phyloP scores from a whole-genome alignment of 2,329 filamentous ascomycete species.

The Pseudogymnoascus sp. region DNA sequence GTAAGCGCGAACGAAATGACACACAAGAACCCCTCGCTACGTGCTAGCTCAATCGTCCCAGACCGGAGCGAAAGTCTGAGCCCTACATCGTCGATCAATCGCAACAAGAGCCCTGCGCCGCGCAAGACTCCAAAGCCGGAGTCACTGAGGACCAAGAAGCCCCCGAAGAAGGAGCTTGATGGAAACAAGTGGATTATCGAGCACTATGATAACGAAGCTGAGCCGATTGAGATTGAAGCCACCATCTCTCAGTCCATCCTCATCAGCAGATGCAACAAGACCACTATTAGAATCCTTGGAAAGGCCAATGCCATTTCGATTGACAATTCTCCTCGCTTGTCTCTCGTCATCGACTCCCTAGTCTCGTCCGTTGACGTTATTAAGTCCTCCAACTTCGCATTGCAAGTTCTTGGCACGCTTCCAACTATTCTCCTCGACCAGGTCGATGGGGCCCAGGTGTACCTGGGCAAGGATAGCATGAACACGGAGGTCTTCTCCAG shows the following conservation, averaged over 20 bases:
- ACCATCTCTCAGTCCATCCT: constrained; percentile 81
- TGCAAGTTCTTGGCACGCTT: constrained; percentile 81
- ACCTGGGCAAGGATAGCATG: constrained; percentile 73
- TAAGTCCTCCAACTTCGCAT: constrained; percentile 87
- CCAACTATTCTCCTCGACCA: constrained; percentile 90
- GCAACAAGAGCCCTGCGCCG: constrained; percentile 79
- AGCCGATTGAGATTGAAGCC: constrained; percentile 74
- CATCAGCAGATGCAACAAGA: constrained; percentile 86
- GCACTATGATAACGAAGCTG: constrained; percentile 73
- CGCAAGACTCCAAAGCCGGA: constrained; percentile 82
- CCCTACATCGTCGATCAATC: constrained; percentile 41
- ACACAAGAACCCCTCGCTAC: constrained; percentile 89
- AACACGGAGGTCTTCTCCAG: constrained; percentile 79
- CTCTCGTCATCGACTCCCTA: constrained; percentile 79
- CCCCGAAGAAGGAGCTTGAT: constrained; percentile 68
- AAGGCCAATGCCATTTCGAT: constrained; percentile 97
- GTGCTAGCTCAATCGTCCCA: constrained; percentile 64
- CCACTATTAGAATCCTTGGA: constrained; percentile 79
- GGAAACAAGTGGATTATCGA: constrained; percentile 95
- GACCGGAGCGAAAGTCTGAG: constrained; percentile 46
- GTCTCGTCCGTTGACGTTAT: constrained; percentile 91
- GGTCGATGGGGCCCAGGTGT: constrained; percentile 82
- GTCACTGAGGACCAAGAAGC: constrained; percentile 77
- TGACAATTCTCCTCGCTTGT: constrained; percentile 80
- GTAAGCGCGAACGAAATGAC: constrained; percentile 96